A percentile compares a stretch with the other conserved stretches of the same genome.
These are phyloP conservation scores for Stemphylium lycopersici DNA, from an alignment of 2,329 filamentous ascomycete species.

Conservation along the genomic window DNA sequence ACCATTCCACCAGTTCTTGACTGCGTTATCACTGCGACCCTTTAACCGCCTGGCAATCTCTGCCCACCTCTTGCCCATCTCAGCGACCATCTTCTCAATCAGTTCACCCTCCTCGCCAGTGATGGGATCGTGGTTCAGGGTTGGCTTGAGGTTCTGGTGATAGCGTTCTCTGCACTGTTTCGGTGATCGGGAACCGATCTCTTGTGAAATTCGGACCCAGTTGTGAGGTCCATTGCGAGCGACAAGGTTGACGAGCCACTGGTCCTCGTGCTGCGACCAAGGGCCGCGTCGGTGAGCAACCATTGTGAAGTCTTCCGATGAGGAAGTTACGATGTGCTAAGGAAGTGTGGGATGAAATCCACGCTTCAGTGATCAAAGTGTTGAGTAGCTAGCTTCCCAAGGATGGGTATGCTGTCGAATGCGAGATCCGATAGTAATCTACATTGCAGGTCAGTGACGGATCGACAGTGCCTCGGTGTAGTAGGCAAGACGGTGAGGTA, in stretches of 20 bases:
- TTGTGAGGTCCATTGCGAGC: constrained; percentile 76
- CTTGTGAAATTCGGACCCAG: constrained; percentile 85
- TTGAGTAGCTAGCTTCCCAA: no score
- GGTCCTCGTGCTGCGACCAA: constrained; percentile 81
- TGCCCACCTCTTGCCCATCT: constrained; percentile 88
- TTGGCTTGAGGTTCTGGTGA: constrained; percentile 89
- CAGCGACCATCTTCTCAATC: constrained; percentile 78
- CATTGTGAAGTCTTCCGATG: constrained; percentile 40
- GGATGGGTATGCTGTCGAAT: no score
- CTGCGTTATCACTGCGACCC: constrained; percentile 89
- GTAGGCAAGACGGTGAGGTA: no score
- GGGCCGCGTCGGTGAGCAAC: constrained; percentile 74
- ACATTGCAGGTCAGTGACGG: no score
- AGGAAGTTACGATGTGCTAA: background rate
- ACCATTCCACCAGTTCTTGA: constrained; percentile 99
- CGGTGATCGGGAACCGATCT: constrained; percentile 77
- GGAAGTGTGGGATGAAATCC: constrained; percentile 2
- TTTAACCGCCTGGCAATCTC: constrained; percentile 84
- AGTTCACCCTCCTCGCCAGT: constrained; percentile 74
- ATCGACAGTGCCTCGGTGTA: no score
- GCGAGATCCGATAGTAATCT: no score
- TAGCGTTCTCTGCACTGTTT: constrained; percentile 96
- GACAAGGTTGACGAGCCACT: constrained; percentile 72
- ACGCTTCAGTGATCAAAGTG: background rate
- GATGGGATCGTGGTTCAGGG: constrained; percentile 78